phyloP scores from a whole-genome alignment of 345 rosid genomes.

The Arabis hirsuta region DNA sequence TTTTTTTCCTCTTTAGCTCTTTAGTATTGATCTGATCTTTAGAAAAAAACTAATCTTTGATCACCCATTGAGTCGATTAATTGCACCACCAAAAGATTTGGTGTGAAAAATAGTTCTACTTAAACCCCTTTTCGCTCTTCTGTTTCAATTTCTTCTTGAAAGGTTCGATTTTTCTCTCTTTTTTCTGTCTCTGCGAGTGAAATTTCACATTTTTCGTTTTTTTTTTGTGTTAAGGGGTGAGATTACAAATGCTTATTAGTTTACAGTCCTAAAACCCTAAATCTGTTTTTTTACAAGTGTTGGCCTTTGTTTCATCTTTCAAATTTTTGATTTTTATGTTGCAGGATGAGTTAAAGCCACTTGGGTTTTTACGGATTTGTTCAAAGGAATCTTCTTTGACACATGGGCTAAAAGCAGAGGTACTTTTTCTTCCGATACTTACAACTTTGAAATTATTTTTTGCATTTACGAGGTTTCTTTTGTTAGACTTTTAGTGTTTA shows the following conservation, averaged over 20 bases:
- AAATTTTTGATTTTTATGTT: neutral
- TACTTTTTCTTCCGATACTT: slow-evolving; percentile 28
- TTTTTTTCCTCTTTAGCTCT: neutral
- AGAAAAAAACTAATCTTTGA: neutral
- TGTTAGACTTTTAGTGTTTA: neutral
- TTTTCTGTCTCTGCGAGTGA: neutral
- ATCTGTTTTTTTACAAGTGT: neutral
- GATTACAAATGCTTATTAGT: slow-evolving; percentile 21
- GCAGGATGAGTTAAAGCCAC: slow-evolving; percentile 32
- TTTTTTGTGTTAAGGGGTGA: neutral
- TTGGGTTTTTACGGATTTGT: slow-evolving; percentile 30
- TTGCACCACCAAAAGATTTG: slow-evolving; percentile 6
- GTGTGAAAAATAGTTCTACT: neutral
- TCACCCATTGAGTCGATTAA: slow-evolving; percentile 24
- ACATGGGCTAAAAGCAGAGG: slow-evolving; percentile 30
- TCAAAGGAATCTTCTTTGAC: slow-evolving; percentile 26
- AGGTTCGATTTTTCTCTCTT: neutral
- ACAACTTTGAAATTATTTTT: slow-evolving; percentile 13
- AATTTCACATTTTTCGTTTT: neutral
- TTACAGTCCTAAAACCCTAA: slow-evolving; percentile 21
- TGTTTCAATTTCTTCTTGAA: neutral
- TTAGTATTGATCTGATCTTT: slow-evolving; percentile 6
- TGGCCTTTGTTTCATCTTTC: neutral
- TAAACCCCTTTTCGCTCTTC: slow-evolving; percentile 12
- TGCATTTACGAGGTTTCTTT: slow-evolving; percentile 37